phyloP scores from a whole-genome alignment of 2,329 filamentous ascomycete genomes.

The Fusarium floridanum region DNA sequence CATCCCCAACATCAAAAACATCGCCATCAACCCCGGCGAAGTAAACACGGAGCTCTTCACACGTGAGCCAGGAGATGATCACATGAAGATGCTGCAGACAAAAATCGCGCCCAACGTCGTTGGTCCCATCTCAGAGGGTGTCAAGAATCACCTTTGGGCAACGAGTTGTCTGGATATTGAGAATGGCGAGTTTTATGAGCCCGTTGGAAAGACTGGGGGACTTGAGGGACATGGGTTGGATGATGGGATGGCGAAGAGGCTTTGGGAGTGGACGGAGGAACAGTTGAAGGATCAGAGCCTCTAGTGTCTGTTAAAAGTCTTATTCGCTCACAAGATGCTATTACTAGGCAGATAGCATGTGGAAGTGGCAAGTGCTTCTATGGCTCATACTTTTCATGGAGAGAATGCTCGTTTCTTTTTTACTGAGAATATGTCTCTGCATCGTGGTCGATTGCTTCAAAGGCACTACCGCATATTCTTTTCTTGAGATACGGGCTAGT shows the following conservation, averaged over 20 bases:
- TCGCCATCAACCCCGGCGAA: background rate
- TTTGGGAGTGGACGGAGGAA: conserved; percentile 4
- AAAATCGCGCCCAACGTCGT: background rate
- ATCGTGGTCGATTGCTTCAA: background rate
- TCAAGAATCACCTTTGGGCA: conserved; percentile 1
- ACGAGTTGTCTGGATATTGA: background rate
- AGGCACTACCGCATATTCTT: background rate
- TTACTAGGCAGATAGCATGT: background rate
- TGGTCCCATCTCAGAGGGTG: background rate
- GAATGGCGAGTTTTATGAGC: background rate
- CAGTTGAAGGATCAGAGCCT: background rate
- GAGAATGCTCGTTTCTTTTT: background rate
- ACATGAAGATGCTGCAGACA: conserved; percentile 2
- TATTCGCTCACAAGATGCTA: background rate
- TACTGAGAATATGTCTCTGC: background rate
- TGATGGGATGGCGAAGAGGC: background rate
- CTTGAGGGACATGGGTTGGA: background rate
- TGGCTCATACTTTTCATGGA: background rate
- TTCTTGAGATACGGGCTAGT: no score
- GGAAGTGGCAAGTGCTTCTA: background rate
- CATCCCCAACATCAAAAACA: background rate
- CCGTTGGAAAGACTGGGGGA: background rate
- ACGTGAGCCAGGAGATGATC: background rate
- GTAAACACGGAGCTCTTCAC: background rate
- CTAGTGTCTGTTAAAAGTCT: background rate